Percentiles rank a stretch among this genome's conserved stretches.
These are phyloP conservation scores for Oenanthe javanica DNA, from an alignment of 140 eudicot species.

Conservation along the genomic window DNA sequence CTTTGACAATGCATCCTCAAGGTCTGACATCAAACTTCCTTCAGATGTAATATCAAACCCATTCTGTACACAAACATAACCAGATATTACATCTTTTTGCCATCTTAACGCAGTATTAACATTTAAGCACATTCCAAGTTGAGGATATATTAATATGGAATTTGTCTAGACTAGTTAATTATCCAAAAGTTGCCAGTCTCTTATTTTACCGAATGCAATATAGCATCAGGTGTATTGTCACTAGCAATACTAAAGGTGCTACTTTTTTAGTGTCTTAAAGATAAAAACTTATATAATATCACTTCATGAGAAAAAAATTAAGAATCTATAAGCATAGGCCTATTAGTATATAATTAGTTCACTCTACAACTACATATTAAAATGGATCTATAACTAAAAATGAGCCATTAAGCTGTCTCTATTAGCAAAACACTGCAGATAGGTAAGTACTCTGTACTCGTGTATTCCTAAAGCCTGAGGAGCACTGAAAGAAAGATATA, in stretches of 20 bases:
- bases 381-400: neutral
- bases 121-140: neutral
- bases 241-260: neutral
- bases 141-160: neutral
- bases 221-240: neutral
- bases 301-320: neutral
- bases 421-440: neutral
- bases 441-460: neutral
- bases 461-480: neutral
- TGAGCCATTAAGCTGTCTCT: neutral
- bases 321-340: neutral
- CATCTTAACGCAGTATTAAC: neutral
- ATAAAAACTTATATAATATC: neutral
- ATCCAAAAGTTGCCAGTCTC: neutral
- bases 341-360: neutral
- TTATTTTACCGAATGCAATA: neutral
- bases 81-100: neutral
- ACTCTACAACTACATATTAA: neutral
- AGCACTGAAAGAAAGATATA: neutral
- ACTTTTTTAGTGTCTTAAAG: neutral
- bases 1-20: constrained; percentile 68
- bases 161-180: neutral
- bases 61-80: constrained; percentile 31
- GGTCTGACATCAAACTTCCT: constrained; percentile 68
- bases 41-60: constrained; percentile 21